Percentiles rank a stretch among this genome's conserved stretches.
phyloP scores from a whole-genome alignment of 805 yeast genomes.

The Cyberlindnera euphorbiae region DNA sequence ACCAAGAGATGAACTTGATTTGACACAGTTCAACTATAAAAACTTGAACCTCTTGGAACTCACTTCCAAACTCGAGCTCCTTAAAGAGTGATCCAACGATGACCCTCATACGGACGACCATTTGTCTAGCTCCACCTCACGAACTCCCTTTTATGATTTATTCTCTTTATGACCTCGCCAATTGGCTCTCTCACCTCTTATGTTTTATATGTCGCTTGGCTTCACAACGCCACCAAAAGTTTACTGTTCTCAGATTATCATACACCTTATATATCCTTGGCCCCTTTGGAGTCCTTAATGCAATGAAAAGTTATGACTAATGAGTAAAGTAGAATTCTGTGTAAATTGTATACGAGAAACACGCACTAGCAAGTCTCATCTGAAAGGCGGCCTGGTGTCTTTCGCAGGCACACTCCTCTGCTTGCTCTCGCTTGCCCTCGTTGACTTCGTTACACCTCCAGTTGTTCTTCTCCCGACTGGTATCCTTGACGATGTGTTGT shows the following conservation, averaged over 20 bases:
- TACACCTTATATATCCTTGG: too few relatives aligned
- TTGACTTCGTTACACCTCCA: slow-evolving; percentile 19
- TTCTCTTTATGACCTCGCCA: background rate
- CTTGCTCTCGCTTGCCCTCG: slow-evolving; percentile 21
- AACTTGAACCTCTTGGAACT: slow-evolving; percentile 20
- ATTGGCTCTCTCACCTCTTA: too few relatives aligned
- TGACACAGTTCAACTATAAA: slow-evolving; percentile 15
- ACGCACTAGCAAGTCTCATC: slow-evolving; percentile 13
- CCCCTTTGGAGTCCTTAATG: too few relatives aligned
- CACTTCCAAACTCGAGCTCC: slow-evolving; percentile 15
- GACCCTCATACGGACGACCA: background rate
- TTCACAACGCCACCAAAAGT: too few relatives aligned
- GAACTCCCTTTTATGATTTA: background rate
- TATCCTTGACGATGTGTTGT: slow-evolving; percentile 5
- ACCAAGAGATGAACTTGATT: slow-evolving; percentile 12
- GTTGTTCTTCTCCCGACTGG: slow-evolving; percentile 10
- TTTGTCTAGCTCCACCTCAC: background rate
- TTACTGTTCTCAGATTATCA: too few relatives aligned
- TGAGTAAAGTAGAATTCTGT: too few relatives aligned
- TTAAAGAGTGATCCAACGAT: slow-evolving; percentile 3
- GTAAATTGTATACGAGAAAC: too few relatives aligned
- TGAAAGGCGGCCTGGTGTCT: slow-evolving; percentile 24
- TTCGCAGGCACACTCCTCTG: slow-evolving; percentile 13
- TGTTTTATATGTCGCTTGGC: too few relatives aligned
- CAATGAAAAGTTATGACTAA: too few relatives aligned